Conservation (phyloP, 441 rosid genomes). For the Erysimum pusillum region DNA sequence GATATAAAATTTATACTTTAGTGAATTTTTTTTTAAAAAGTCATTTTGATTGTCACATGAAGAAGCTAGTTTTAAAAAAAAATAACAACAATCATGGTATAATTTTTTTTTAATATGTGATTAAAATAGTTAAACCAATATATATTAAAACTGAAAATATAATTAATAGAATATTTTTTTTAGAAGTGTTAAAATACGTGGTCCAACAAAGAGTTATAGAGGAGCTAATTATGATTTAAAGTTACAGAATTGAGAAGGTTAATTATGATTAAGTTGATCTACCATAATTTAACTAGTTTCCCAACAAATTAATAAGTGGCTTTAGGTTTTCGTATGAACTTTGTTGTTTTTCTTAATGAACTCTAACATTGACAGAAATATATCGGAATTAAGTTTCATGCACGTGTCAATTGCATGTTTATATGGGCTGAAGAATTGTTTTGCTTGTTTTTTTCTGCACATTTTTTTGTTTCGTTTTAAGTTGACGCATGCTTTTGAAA, state of each 20-base stretch:
- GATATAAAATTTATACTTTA: not conserved
- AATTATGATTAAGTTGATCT: conserved; percentile 19
- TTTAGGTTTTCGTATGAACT: conserved; percentile 14
- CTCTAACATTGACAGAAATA: conserved; percentile 34
- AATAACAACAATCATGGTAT: too few species aligned
- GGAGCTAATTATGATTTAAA: conserved; percentile 30
- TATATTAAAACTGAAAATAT: not conserved
- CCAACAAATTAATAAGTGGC: conserved; percentile 20
- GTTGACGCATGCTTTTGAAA: conserved; percentile 44
- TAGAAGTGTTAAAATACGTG: conserved; percentile 23
- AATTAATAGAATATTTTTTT: not conserved
- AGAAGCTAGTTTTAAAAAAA: not conserved
- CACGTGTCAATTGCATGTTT: conserved; percentile 44
- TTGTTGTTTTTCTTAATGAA: conserved; percentile 21
- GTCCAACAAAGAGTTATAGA: conserved; percentile 25
- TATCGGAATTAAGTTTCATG: conserved; percentile 25
- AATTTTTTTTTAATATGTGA: not conserved
- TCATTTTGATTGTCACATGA: not conserved
- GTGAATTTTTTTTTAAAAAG: not conserved
- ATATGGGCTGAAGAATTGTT: conserved; percentile 5
- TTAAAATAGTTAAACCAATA: not conserved
- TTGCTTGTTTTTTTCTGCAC: conserved; percentile 20
- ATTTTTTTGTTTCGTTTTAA: conserved; percentile 8
- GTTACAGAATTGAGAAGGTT: conserved; percentile 29
- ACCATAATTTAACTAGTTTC: conserved; percentile 33